Evolutionary conservation across 139 green algal species (phyloP), one percentile per base, ranked within the genome.

Genomic region (Klebsormidium nitens): DNA sequence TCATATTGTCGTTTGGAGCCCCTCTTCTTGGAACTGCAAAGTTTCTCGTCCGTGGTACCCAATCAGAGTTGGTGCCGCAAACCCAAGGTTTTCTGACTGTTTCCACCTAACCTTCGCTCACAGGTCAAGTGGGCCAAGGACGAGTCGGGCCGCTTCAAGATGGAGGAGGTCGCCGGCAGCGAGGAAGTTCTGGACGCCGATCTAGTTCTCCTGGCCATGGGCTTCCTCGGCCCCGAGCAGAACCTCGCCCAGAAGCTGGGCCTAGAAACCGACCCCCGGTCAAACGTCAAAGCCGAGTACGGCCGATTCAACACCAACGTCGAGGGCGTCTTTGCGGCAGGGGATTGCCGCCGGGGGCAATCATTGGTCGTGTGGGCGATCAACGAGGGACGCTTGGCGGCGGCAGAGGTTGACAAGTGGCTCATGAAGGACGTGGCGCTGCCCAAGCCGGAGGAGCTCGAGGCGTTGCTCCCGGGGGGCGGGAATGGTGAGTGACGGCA

Each of bases 211-310:
- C 85, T 97, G 70, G 91, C 92, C 31, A 95, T 97, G 89, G 92
- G 92, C 69, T 97, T 97, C 82, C 73, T 95, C 58, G 92, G 92
- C 1, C 92, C 92, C 29, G 92, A 97, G 87, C 86, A 77, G 70
- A 74, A 59, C 34, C 35, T 83, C 1, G 78, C 71, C 34, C 46
- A 84, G 55, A 64, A 81, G 61, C 79, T 97, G 55, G 85, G 86
- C 46, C 35, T 97, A 19, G 83, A 91, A 14, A 72, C 72, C 5
- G 78, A 97, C 79, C 74, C 77, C 1, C 85, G 92, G 66, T 90
- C 82, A 78, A 97, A 97, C 88, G 97, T 95, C 85, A 95, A 97
- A 75, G 90, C 91, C 2, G 72, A 86, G n/a, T 96, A 86, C 64
- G 90, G 89, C 31, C 59, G 93, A 42, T 97, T 91, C 79, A 83